Evolutionary conservation across 371 early-diverging fungal species (phyloP).

Genomic region (Rozella allomycis): DNA sequence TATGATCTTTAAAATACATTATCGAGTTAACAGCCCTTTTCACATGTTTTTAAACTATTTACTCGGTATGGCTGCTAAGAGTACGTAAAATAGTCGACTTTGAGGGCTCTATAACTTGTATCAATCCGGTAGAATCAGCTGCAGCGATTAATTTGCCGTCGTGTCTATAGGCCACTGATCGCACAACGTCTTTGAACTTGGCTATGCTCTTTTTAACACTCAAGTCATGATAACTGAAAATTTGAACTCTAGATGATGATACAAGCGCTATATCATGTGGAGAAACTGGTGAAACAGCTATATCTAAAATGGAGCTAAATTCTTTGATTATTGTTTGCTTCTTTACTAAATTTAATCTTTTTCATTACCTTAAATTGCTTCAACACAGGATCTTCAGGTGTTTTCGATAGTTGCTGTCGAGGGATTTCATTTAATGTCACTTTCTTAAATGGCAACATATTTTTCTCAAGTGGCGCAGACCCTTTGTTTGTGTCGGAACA

Average conservation of each 20-base stretch:
- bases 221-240: conserved; percentile 60
- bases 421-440: too few relatives aligned
- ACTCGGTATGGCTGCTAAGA: conserved; percentile 56
- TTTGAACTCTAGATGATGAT: conserved; percentile 66
- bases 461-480: too few relatives aligned
- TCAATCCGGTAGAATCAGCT: conserved; percentile 67
- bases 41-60: conserved; percentile 7
- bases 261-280: conserved; percentile 77
- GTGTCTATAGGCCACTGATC: conserved; percentile 46
- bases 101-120: conserved; percentile 41
- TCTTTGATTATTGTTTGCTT: too few relatives aligned
- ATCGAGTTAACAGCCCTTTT: conserved; percentile 56
- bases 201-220: conserved; percentile 63
- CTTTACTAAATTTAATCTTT: too few relatives aligned
- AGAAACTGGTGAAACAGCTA: conserved; percentile 50
- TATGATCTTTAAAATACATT: conserved; percentile 49
- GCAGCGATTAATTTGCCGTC: conserved; percentile 81
- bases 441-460: too few relatives aligned
- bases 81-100: conserved; percentile 66
- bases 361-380: too few relatives aligned
- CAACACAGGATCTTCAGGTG: too few relatives aligned
- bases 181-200: conserved; percentile 70
- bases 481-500: too few relatives aligned
- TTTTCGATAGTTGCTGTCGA: too few relatives aligned
- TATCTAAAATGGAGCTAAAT: too few relatives aligned